These are phyloP conservation scores for Hyaloscypha variabilis DNA, from an alignment of 495 filamentous ascomycete genomes.

Conservation along the genomic window DNA sequence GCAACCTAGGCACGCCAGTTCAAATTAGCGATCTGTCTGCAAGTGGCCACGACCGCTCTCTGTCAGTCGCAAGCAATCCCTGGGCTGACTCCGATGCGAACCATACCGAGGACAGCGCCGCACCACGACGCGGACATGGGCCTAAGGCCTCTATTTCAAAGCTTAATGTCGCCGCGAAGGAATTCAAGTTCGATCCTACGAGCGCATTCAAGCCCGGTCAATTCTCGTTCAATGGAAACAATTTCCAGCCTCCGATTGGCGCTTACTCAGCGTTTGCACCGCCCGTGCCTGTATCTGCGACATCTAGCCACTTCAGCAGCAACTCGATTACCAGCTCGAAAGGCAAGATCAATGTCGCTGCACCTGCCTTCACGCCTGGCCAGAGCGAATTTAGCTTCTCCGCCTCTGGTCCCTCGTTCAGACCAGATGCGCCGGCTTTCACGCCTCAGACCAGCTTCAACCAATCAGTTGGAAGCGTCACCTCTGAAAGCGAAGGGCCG, in stretches of 20 bases:
- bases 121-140: slow-evolving; percentile 44
- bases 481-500: slow-evolving; percentile 36
- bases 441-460: slow-evolving; percentile 55
- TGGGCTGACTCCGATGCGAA: slow-evolving; percentile 29
- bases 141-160: slow-evolving; percentile 66
- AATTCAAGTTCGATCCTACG: slow-evolving; percentile 80
- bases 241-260: slow-evolving; percentile 50
- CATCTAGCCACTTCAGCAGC: slow-evolving; percentile 31
- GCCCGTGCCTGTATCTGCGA: slow-evolving; percentile 23
- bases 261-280: slow-evolving; percentile 27
- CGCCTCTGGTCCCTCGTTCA: slow-evolving; percentile 67
- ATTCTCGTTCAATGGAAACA: slow-evolving; percentile 54
- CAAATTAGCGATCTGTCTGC: slow-evolving; percentile 31
- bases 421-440: slow-evolving; percentile 80
- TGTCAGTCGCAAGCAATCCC: slow-evolving; percentile 31
- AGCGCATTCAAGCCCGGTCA: slow-evolving; percentile 63
- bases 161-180: slow-evolving; percentile 84
- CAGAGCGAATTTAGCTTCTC: slow-evolving; percentile 76
- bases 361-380: slow-evolving; percentile 71
- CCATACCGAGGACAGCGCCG: slow-evolving; percentile 3
- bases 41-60: slow-evolving; percentile 20
- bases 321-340: slow-evolving; percentile 25
- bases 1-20: slow-evolving; percentile 66
- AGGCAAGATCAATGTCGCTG: slow-evolving; percentile 65
- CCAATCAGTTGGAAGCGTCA: slow-evolving; percentile 39